Percentiles rank a stretch among this genome's conserved stretches.
phyloP scores from a whole-genome alignment of 2,329 filamentous ascomycete genomes.

The Phialocephala subalpina region DNA sequence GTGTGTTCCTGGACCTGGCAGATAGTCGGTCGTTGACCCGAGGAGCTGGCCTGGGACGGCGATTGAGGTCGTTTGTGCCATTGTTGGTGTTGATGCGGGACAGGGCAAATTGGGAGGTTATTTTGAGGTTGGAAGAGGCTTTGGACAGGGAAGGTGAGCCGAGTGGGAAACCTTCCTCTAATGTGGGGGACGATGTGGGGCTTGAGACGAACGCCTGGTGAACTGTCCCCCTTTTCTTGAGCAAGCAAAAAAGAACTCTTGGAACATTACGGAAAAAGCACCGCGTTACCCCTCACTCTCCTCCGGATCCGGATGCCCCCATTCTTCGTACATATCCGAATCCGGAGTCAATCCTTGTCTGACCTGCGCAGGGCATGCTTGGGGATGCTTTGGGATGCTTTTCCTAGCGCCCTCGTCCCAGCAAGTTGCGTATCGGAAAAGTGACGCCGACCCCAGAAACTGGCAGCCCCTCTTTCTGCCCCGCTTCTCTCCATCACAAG shows the following conservation, averaged over 20 bases:
- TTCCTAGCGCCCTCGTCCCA: background rate
- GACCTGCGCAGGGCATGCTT: conserved; percentile 11
- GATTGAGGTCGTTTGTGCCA: conserved; percentile 47
- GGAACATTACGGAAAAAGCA: background rate
- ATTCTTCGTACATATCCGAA: conserved; percentile 1
- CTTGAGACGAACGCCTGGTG: conserved; percentile 4
- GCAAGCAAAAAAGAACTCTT: background rate
- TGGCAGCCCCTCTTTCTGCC: background rate
- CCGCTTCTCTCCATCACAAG: conserved; percentile 7
- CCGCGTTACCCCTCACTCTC: background rate
- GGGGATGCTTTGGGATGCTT: conserved; percentile 1
- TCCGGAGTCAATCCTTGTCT: background rate
- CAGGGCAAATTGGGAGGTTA: background rate
- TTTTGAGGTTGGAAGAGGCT: conserved; percentile 29
- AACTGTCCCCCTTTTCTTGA: background rate
- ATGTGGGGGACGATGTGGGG: background rate
- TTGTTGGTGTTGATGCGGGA: conserved; percentile 15
- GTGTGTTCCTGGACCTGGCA: conserved; percentile 84
- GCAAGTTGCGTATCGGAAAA: background rate
- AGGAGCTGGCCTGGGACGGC: conserved; percentile 86
- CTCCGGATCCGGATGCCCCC: background rate
- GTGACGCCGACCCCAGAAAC: conserved; percentile 2
- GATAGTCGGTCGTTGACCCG: conserved; percentile 70
- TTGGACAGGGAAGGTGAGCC: conserved; percentile 27
- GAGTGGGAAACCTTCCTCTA: conserved; percentile 9